Percentiles rank a stretch among this genome's conserved stretches.
Conservation (phyloP, 768 basidiomycete genomes). For the Rhodotorula graminis region DNA sequence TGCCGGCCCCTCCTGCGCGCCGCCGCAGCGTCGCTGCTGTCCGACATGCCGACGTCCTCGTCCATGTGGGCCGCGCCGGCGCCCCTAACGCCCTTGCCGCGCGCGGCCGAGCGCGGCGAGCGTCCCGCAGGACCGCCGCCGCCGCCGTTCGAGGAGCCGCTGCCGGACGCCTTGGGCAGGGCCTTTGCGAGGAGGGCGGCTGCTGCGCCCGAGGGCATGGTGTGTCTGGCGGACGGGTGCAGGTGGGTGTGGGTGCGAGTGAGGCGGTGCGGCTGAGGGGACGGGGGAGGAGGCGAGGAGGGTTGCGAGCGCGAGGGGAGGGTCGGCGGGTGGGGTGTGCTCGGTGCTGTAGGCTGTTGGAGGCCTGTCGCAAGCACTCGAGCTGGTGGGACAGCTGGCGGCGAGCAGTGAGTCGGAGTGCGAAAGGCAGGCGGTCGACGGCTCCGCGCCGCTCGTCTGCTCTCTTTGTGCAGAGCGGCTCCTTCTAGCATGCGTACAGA, state of each 20-base stretch:
- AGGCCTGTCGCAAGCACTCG: too few species aligned
- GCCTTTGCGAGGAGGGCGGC: neutral
- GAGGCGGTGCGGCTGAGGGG: neutral
- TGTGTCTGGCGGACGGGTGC: too few species aligned
- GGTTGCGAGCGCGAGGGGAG: neutral
- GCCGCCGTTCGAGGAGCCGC: neutral
- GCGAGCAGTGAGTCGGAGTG: too few species aligned
- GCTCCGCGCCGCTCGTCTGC: too few species aligned
- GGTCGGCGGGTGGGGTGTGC: neutral
- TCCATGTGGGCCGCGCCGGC: conserved; percentile 5
- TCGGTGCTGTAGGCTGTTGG: too few species aligned
- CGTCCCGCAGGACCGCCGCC: neutral
- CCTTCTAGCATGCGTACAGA: too few species aligned
- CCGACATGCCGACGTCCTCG: conserved; percentile 36
- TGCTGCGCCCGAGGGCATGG: neutral
- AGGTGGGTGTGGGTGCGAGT: neutral
- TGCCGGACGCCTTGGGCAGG: neutral
- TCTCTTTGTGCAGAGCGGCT: too few species aligned
- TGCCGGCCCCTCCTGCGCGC: conserved; percentile 25
- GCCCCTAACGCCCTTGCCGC: neutral
- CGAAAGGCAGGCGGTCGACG: too few species aligned
- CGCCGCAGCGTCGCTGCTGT: conserved; percentile 2
- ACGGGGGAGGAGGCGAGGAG: neutral
- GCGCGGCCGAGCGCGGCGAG: too few species aligned
- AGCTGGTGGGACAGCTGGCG: too few species aligned